Conservation (phyloP, 306 rosid genomes). For the Arachis hypogaea region DNA sequence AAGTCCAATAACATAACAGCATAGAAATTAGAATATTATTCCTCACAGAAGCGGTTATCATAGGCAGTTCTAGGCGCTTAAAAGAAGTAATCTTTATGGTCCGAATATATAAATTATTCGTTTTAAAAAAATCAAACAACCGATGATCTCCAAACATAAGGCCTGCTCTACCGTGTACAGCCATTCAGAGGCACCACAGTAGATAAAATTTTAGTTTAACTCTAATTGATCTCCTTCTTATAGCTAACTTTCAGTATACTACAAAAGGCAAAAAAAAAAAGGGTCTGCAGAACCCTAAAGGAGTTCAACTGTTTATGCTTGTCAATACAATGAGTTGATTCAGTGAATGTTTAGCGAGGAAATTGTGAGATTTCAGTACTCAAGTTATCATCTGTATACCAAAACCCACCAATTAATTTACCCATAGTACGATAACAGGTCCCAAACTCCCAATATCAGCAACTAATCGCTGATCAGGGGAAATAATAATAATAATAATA, state of each 20-base stretch:
- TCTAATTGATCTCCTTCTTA: neutral
- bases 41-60: neutral
- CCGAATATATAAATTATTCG: neutral
- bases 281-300: conserved; percentile 1
- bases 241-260: neutral
- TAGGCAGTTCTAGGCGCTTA: neutral
- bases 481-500: too few species aligned
- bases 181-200: neutral
- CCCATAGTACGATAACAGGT: neutral
- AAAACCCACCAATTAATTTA: neutral
- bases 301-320: neutral
- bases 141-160: neutral
- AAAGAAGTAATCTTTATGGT: neutral
- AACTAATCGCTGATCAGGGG: neutral
- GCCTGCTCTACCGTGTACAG: conserved; percentile 10
- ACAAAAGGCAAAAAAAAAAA: neutral
- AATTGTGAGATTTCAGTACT: neutral
- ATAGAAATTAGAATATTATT: neutral
- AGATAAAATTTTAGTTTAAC: neutral
- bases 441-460: neutral
- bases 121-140: neutral
- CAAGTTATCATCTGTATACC: neutral
- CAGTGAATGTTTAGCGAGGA: neutral
- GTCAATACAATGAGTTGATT: neutral
- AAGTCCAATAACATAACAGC: neutral